Conservation (phyloP, 1,284 basidiomycete species). For the Fomes fomentarius region DNA sequence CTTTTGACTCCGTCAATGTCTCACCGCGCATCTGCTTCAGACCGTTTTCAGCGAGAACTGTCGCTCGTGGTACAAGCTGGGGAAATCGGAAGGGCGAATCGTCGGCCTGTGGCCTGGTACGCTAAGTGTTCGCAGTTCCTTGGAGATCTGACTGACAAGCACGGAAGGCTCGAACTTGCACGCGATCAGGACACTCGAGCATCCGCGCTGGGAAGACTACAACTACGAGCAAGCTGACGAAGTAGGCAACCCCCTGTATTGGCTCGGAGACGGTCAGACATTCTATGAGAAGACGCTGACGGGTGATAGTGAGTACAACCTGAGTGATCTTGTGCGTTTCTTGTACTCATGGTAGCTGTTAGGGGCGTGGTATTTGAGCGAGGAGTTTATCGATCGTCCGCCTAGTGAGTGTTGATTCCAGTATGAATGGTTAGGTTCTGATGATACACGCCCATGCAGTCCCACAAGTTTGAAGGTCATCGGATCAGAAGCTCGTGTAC, state of each 20-base stretch:
- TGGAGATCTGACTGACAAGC: no score
- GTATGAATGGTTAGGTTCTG: no score
- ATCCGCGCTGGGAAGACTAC: conserved; percentile 71
- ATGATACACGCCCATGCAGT: no score
- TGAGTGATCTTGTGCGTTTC: neutral
- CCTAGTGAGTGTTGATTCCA: conserved; percentile 11
- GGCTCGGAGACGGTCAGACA: conserved; percentile 46
- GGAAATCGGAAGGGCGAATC: conserved; percentile 58
- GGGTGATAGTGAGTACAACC: conserved; percentile 40
- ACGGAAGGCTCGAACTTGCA: conserved; percentile 62
- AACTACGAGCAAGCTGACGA: conserved; percentile 53
- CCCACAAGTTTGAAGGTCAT: no score
- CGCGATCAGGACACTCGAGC: conserved; percentile 47
- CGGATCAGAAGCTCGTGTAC: no score
- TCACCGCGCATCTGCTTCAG: no score
- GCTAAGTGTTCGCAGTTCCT: no score
- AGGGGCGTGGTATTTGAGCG: conserved; percentile 54
- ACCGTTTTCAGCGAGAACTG: conserved; percentile 64
- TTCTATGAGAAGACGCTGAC: conserved; percentile 44
- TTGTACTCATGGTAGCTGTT: no score
- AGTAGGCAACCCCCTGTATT: conserved; percentile 54
- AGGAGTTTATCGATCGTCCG: conserved; percentile 37
- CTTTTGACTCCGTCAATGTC: no score
- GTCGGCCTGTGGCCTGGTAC: conserved; percentile 66
- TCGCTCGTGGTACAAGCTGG: conserved; percentile 68